Conservation (phyloP, 73 alveolate species). For the Paramecium bursaria region DNA sequence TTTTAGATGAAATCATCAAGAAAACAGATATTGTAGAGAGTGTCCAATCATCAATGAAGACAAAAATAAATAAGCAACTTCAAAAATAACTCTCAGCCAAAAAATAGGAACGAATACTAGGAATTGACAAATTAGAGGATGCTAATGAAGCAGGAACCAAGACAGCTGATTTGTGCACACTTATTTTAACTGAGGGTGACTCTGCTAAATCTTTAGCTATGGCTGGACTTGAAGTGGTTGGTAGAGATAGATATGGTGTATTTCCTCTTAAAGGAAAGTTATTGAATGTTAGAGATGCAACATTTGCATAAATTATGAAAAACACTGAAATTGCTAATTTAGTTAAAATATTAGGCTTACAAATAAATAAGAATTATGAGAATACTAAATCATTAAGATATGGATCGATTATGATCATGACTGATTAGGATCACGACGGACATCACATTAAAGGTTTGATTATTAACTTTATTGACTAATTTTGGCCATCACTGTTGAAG, state of each 20-base stretch:
- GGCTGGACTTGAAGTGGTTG: slow-evolving; percentile 98
- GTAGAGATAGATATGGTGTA: slow-evolving; percentile 98
- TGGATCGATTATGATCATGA: slow-evolving; percentile 99
- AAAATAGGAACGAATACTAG: slow-evolving; percentile 87
- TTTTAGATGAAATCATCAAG: slow-evolving; percentile 84
- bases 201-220: slow-evolving; percentile 99
- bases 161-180: slow-evolving; percentile 78
- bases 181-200: slow-evolving; percentile 99
- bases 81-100: slow-evolving; percentile 80
- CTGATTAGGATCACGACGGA: slow-evolving; percentile 99
- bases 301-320: slow-evolving; percentile 85
- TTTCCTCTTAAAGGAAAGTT: slow-evolving; percentile 99
- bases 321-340: slow-evolving; percentile 96
- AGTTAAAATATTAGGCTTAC: slow-evolving; percentile 96
- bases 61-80: slow-evolving; percentile 82
- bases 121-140: slow-evolving; percentile 98
- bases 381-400: slow-evolving; percentile 93
- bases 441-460: slow-evolving; percentile 99
- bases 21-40: slow-evolving; percentile 53
- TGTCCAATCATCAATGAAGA: slow-evolving; percentile 66
- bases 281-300: slow-evolving; percentile 97
- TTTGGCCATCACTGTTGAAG: slow-evolving; percentile 98
- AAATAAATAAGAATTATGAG: slow-evolving; percentile 92
- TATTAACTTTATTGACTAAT: slow-evolving; percentile 95
- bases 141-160: slow-evolving; percentile 98